Conservation (phyloP, 768 basidiomycete species). For the Tricholoma flavovirens region DNA sequence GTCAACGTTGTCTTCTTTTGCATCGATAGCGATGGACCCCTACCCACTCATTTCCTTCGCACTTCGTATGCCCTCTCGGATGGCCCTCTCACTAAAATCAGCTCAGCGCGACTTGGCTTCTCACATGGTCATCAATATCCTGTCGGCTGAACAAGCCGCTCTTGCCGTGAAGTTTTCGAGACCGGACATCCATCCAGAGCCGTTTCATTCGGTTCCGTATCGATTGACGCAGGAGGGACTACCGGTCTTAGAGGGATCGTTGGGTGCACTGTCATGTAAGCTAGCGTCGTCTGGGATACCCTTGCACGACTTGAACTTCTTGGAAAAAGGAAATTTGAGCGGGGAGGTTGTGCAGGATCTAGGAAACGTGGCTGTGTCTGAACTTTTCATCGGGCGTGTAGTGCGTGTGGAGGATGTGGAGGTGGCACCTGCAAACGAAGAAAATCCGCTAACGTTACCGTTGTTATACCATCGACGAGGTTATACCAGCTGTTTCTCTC, state of each 20-base stretch:
- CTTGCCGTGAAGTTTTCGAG: constrained; percentile 68
- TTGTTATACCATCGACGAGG: constrained; percentile 58
- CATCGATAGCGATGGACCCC: constrained; percentile 87
- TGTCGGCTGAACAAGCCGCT: constrained; percentile 60
- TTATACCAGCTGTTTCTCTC: constrained; percentile 45
- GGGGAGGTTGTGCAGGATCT: constrained; percentile 9
- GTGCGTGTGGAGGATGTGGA: constrained; percentile 44
- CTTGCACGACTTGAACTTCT: constrained; percentile 46
- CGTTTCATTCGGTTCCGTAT: constrained; percentile 42
- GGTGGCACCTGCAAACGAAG: constrained; percentile 19
- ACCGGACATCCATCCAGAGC: constrained; percentile 59
- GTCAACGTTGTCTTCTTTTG: constrained; percentile 90
- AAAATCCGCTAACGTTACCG: constrained; percentile 36
- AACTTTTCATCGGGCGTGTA: constrained; percentile 82
- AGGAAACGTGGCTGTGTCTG: constrained; percentile 34
- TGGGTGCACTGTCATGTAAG: constrained; percentile 72
- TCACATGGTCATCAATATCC: constrained; percentile 76
- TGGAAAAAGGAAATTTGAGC: constrained; percentile 19
- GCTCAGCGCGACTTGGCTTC: constrained; percentile 19
- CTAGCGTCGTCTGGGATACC: constrained; percentile 58
- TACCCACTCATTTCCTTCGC: constrained; percentile 86
- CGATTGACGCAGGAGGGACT: constrained; percentile 45
- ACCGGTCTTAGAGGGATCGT: constrained; percentile 49
- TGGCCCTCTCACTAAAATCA: constrained; percentile 58
- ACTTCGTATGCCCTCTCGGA: constrained; percentile 82